phyloP scores from a whole-genome alignment of 2,329 filamentous ascomycete species.

The Aureobasidium namibiae region DNA sequence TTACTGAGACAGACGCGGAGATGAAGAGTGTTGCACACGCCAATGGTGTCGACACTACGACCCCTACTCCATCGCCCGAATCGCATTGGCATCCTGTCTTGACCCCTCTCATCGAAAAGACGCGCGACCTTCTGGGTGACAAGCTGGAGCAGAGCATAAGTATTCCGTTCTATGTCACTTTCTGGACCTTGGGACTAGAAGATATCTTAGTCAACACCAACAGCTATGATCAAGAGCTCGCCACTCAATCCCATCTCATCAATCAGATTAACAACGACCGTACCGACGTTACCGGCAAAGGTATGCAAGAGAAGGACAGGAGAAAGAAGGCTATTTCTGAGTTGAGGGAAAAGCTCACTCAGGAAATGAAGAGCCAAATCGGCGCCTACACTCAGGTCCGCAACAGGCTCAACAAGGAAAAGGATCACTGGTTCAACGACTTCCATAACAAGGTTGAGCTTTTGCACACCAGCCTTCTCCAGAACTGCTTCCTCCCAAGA shows the following conservation, averaged over 20 bases:
- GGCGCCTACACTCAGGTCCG: slow-evolving; percentile 59
- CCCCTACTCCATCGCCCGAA: slow-evolving; percentile 19
- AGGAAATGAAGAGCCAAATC: slow-evolving; percentile 64
- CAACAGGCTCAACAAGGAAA: slow-evolving; percentile 64
- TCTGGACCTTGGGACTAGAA: slow-evolving; percentile 82
- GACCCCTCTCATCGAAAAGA: slow-evolving; percentile 61
- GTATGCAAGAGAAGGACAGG: slow-evolving; percentile 58
- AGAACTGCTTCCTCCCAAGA: slow-evolving; percentile 88
- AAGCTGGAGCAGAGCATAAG: slow-evolving; percentile 63
- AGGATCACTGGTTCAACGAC: slow-evolving; percentile 67
- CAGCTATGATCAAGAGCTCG: slow-evolving; percentile 70
- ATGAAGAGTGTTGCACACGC: slow-evolving; percentile 8
- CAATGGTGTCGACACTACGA: slow-evolving; percentile 11
- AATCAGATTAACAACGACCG: slow-evolving; percentile 62
- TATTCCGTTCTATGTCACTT: slow-evolving; percentile 76
- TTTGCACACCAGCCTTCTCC: slow-evolving; percentile 69
- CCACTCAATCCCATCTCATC: slow-evolving; percentile 58
- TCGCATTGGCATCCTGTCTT: slow-evolving; percentile 57
- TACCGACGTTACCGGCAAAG: slow-evolving; percentile 61
- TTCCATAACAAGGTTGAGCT: slow-evolving; percentile 54
- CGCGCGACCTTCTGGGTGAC: slow-evolving; percentile 53
- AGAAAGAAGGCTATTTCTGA: slow-evolving; percentile 63
- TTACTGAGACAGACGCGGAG: slow-evolving; percentile 11
- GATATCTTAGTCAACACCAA: slow-evolving; percentile 70
- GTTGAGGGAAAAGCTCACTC: slow-evolving; percentile 59